Conservation (phyloP, 768 basidiomycete genomes). For the Lyophyllum semitale region DNA sequence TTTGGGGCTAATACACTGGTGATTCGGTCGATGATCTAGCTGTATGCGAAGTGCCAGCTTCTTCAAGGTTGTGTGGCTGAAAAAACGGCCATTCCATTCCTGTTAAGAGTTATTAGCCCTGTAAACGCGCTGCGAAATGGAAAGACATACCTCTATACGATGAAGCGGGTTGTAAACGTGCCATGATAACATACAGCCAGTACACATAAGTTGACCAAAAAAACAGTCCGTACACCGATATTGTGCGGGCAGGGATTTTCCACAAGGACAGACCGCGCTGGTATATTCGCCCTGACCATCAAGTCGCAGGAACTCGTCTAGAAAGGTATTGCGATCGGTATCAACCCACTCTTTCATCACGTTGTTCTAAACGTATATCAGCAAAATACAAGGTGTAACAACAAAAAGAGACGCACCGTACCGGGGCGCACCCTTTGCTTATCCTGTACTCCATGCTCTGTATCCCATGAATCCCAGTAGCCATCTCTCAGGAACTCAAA, state of each 20-base stretch:
- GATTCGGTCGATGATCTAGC: conserved; percentile 13
- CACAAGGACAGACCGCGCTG: too few species aligned
- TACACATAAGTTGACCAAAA: background rate
- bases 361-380: too few species aligned
- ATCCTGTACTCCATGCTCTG: too few species aligned
- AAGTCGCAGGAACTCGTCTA: too few species aligned
- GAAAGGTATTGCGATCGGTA: too few species aligned
- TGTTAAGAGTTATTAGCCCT: background rate
- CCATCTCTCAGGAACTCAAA: too few species aligned
- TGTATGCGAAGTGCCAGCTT: conserved; percentile 14
- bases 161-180: background rate
- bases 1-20: conserved; percentile 6
- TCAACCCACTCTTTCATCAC: too few species aligned
- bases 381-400: too few species aligned
- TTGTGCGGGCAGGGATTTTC: background rate
- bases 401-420: too few species aligned
- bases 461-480: too few species aligned
- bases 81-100: conserved; percentile 15
- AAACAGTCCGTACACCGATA: conserved; percentile 1
- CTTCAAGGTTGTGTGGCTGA: conserved; percentile 6
- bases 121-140: background rate
- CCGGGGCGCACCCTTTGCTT: too few species aligned
- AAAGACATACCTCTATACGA: background rate
- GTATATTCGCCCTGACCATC: too few species aligned
- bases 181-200: background rate